Conservation (phyloP, 1,284 basidiomycete genomes). For the Gastroboletus turbinatus region DNA sequence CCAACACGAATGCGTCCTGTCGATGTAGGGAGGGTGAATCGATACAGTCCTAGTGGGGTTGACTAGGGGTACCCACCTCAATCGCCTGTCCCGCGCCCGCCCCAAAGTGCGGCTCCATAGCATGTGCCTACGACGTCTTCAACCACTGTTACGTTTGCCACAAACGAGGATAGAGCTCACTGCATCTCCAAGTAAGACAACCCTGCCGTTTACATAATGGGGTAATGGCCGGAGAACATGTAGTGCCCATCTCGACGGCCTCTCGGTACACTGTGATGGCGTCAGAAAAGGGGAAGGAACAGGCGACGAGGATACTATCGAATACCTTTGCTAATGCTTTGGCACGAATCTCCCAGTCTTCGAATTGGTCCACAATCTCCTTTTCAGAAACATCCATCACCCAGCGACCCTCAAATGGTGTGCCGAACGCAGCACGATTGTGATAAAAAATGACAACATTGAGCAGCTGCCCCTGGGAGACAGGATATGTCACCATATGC, state of each 20-base stretch:
- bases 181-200: constrained; percentile 39
- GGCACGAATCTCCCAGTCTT: constrained; percentile 44
- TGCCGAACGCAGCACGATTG: constrained; percentile 36
- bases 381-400: constrained; percentile 33
- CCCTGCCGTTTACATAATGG: constrained; percentile 26
- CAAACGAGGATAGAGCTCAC: constrained; percentile 11
- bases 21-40: not conserved
- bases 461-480: constrained; percentile 41
- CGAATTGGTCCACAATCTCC: constrained; percentile 35
- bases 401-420: constrained; percentile 37
- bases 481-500: constrained; percentile 47
- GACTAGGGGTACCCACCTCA: constrained; percentile 30
- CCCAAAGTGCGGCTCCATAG: constrained; percentile 33
- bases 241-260: constrained; percentile 32
- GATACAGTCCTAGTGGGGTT: not conserved
- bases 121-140: constrained; percentile 27
- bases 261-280: constrained; percentile 16
- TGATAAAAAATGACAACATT: constrained; percentile 44
- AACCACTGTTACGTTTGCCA: not conserved
- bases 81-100: constrained; percentile 36
- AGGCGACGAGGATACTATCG: not conserved
- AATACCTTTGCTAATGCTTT: constrained; percentile 41
- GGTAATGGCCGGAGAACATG: constrained; percentile 32
- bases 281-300: not conserved
- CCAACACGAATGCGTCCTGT: constrained; percentile 39